A percentile compares a stretch with the other conserved stretches of the same genome.
Evolutionary conservation across 2,329 filamentous ascomycete species (phyloP).

Genomic region (Verticillium klebahnii): DNA sequence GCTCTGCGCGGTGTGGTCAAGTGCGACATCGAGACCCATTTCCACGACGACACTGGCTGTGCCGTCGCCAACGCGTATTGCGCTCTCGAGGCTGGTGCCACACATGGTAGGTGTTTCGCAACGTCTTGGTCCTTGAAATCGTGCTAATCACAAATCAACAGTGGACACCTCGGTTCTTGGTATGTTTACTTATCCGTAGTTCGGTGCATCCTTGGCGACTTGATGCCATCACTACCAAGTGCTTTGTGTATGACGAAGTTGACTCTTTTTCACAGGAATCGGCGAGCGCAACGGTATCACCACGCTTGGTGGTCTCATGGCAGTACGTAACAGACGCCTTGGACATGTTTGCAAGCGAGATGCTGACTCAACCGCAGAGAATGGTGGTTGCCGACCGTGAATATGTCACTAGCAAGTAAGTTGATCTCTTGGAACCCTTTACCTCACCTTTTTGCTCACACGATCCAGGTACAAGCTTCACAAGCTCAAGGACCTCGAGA

Average conservation of each 20-base stretch:
- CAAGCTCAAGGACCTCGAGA: conserved; percentile 69
- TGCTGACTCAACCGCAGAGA: neutral
- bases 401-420: neutral
- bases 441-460: neutral
- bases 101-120: conserved; percentile 38
- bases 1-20: conserved; percentile 26
- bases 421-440: neutral
- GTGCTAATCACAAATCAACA: neutral
- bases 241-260: neutral
- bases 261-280: neutral
- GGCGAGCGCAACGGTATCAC: conserved; percentile 60
- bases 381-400: neutral
- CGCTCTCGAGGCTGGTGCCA: conserved; percentile 83
- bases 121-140: neutral
- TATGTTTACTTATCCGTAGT: conserved; percentile 36
- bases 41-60: conserved; percentile 92
- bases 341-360: neutral
- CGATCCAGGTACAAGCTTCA: conserved; percentile 64
- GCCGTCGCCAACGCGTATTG: conserved; percentile 84
- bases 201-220: too few species aligned
- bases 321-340: neutral
- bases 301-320: conserved; percentile 32
- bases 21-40: conserved; percentile 43
- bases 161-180: conserved; percentile 82
- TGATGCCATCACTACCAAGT: too few species aligned